Evolutionary conservation across 768 basidiomycete genomes (phyloP).

Genomic region (Russula virescens): DNA sequence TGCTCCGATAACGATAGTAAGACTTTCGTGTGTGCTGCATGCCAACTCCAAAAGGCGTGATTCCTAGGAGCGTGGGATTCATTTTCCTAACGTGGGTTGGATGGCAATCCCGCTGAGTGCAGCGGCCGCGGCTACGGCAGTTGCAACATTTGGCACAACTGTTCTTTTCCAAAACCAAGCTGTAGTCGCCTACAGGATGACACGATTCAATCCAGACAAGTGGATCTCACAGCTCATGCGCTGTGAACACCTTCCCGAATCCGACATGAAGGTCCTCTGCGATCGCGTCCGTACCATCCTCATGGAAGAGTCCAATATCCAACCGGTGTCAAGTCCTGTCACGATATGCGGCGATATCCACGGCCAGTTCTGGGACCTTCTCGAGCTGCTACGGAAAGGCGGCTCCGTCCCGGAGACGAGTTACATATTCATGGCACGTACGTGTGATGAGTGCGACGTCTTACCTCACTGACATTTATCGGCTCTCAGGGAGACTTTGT

Average conservation of each 20-base stretch:
- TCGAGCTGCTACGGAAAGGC: constrained; percentile 83
- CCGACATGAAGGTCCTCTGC: constrained; percentile 91
- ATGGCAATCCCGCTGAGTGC: too few relatives aligned
- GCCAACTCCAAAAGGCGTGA: too few relatives aligned
- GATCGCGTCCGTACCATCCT: constrained; percentile 82
- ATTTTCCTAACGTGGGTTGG: background rate
- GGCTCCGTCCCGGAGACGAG: constrained; percentile 83
- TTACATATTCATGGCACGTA: constrained; percentile 94
- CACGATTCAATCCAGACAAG: constrained; percentile 49
- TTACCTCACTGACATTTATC: constrained; percentile 22
- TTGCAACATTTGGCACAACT: too few relatives aligned
- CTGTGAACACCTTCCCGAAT: constrained; percentile 84
- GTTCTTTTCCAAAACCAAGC: background rate
- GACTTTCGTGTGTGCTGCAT: too few relatives aligned
- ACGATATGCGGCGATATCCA: constrained; percentile 97
- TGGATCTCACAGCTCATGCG: constrained; percentile 87
- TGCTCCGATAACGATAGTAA: too few relatives aligned
- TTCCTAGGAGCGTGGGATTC: background rate
- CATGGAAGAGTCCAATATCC: constrained; percentile 96
- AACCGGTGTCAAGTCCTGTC: constrained; percentile 91
- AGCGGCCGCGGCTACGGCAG: too few relatives aligned
- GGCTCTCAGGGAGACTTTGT: constrained; percentile 85
- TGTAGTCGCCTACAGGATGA: background rate
- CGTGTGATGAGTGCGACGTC: constrained; percentile 28
- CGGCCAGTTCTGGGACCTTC: constrained; percentile 95